phyloP scores from a whole-genome alignment of 75 land plant genomes.

The Picea sitchensis region DNA sequence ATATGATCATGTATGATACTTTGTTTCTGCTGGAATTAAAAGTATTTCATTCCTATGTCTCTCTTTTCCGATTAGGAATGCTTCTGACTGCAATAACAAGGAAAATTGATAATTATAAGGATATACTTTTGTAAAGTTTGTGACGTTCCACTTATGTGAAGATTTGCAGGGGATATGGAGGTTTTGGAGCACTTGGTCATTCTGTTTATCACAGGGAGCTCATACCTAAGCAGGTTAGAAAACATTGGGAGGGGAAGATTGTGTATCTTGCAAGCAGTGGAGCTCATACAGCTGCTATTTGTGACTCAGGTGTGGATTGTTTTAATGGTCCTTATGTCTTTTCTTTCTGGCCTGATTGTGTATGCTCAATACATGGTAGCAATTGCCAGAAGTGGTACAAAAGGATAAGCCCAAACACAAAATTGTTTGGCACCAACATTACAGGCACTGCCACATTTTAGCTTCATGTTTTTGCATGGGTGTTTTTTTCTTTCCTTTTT shows the following conservation, averaged over 20 bases:
- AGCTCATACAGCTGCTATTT: constrained; percentile 85
- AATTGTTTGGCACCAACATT: too few species aligned
- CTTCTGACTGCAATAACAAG: not conserved
- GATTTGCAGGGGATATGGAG: constrained; percentile 97
- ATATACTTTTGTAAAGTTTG: not conserved
- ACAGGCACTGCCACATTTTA: too few species aligned
- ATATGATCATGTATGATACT: not conserved
- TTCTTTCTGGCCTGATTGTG: not conserved
- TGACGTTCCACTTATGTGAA: constrained; percentile 20
- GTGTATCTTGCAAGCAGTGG: constrained; percentile 82
- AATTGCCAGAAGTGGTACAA: not conserved
- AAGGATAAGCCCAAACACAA: not conserved
- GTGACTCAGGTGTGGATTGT: constrained; percentile 56
- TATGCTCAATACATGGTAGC: not conserved
- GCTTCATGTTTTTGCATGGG: too few species aligned
- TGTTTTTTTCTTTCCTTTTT: too few species aligned
- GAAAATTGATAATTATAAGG: not conserved
- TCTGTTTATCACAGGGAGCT: constrained; percentile 67
- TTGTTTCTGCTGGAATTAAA: not conserved
- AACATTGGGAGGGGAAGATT: constrained; percentile 46
- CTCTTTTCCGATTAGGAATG: not conserved
- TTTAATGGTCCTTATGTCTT: not conserved
- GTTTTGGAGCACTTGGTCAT: constrained; percentile 97
- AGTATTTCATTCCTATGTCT: not conserved
- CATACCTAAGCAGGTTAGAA: constrained; percentile 60